Conservation (phyloP, 768 basidiomycete species). For the Suillus luteus region DNA sequence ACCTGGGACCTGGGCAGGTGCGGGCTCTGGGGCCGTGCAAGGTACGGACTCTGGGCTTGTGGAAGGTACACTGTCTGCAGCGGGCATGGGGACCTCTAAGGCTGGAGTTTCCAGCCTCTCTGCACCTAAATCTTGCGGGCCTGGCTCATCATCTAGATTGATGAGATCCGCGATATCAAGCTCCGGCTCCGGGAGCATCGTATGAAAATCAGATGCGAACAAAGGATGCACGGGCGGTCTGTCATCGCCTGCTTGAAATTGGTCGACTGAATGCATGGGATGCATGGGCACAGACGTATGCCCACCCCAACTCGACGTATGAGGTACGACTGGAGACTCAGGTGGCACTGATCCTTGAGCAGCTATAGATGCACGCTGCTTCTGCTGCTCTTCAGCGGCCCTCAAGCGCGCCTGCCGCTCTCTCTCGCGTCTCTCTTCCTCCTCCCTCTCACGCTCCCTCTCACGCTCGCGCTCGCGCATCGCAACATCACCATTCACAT, state of each 20-base stretch:
- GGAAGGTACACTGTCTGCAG: conserved; percentile 13
- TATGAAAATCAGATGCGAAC: conserved; percentile 44
- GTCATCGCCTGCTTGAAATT: conserved; percentile 27
- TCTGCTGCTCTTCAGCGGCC: conserved; percentile 42
- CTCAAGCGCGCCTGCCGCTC: conserved; percentile 67
- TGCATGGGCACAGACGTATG: conserved; percentile 55
- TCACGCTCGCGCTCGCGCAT: conserved; percentile 47
- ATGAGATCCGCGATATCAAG: conserved; percentile 75
- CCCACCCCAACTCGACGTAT: conserved; percentile 58
- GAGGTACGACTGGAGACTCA: conserved; percentile 62
- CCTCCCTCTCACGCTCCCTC: conserved; percentile 60
- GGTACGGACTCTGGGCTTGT: conserved; percentile 22
- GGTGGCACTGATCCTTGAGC: conserved; percentile 62
- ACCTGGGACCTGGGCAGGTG: conserved; percentile 30
- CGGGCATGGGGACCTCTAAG: conserved; percentile 18
- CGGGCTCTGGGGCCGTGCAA: conserved; percentile 23
- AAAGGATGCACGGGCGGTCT: conserved; percentile 36
- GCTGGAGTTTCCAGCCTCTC: conserved; percentile 22
- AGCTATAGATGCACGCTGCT: conserved; percentile 52
- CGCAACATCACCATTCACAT: conserved; percentile 56
- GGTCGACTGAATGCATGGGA: conserved; percentile 38
- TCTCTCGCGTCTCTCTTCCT: conserved; percentile 68
- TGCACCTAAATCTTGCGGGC: conserved; percentile 35
- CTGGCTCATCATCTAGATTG: conserved; percentile 69
- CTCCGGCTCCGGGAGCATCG: conserved; percentile 52